Evolutionary conservation across 1,139 yeast genomes (phyloP), one percentile per base, ranked within the genome.

Genomic region (Debaryomycetaceae sp.): DNA sequence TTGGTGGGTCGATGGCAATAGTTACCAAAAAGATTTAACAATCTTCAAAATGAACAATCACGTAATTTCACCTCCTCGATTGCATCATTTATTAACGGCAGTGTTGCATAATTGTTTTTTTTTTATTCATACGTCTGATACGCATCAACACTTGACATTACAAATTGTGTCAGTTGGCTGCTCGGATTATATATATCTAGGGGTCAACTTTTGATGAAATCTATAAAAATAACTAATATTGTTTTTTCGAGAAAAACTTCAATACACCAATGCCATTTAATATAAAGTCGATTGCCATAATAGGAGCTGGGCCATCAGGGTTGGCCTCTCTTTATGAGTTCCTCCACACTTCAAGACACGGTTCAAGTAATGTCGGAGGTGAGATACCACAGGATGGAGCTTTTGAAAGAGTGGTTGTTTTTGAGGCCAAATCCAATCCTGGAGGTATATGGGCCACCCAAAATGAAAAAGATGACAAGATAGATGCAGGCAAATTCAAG

Each of bases 281-380:
- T 17, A 38, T 43, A 37, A 41, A 43, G 28, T 43, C 41, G 30
- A 44, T 52, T 36, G 56, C 51, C 13, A 46, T 52, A 19, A 43
- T 52, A n/a, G 57, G 56, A 5, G 53, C 48, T 5, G 56, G 57
- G 6, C 56, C 56, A 2, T 45, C 49, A 0, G 57, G 57, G 3
- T 40, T 51, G 8, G 51, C 52, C 11, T 49, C 55, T 4, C 40
- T 52, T 13, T 49, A 52, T 28, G 56, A 51, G 35, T 46, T 52
- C 32, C 45, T 51, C 13, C 55, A 52, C 38, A 51, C 55, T 6
- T 43, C 41, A 30, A 42, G 37, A 17, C 48, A 52, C 29, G 51
- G 55, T 2, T 34, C 43, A 5, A 35, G 48, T n/a, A 38, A 46
- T 3, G 47, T 48, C 9, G 53, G 53, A 3, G 26, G 41, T 5